Base-by-base conservation (phyloP, 306 rosid genomes). In the Leucaena leucocephala region DNA sequence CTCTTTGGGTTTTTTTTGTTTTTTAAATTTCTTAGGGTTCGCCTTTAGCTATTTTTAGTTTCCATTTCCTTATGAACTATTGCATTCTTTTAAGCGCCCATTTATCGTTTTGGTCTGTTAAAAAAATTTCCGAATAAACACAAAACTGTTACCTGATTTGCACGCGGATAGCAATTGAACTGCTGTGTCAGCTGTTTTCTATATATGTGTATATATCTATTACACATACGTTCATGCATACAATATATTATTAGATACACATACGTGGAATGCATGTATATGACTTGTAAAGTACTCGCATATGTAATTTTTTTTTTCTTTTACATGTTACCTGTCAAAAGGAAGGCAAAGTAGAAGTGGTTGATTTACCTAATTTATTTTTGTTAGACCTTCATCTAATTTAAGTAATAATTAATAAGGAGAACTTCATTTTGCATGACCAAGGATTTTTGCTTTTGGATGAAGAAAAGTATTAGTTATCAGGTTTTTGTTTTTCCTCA, bases 81-180 rank as follows among this genome's bases (percentile, higher is more conserved):
- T 46, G 34, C 49, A 50, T 59, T 14, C 63, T 62, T 65, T 74
- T 48, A 68, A 21, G 59, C 33, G 33, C 64, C 65, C 19, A 19
- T 63, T 14, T 9, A 59, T 59, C 38, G 15, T 74, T 21, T 43
- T n/a, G 72, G 35, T n/a, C 50, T 8, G 34, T 67, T 67, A 38
- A 17, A 71, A 71, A 70, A 46, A 55, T 64, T 52, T 74, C 55
- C 46, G 57, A 43, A 78, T 19, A 67, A 67, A 39, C 45, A n/a
- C 43, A 19, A 9, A 9, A 12, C 72, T 5, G 5, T 45, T 57
- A 49, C 11, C 67, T 79, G 34, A 38, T 38, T 73, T 36, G n/a
- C 36, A 0, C 14, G 1, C 14, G 1, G 6, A 17, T 11, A 36
- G 13, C 9, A 72, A 8, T 33, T 52, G 15, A 36, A 55, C 39